These are phyloP conservation scores for Plicaturopsis crispa DNA, from an alignment of 768 basidiomycete genomes.

Conservation along the genomic window DNA sequence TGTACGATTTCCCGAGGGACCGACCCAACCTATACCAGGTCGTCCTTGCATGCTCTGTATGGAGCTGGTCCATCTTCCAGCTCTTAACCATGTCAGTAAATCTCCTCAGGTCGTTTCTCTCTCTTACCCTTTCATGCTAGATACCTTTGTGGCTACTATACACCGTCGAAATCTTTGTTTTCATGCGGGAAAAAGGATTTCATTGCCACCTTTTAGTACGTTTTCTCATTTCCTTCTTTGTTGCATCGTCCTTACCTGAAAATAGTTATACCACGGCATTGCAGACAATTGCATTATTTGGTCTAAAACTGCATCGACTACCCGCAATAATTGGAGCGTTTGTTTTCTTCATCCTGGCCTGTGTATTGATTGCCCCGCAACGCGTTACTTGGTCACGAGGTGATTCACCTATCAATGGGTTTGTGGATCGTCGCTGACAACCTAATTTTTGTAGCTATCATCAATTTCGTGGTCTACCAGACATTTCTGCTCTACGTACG, in stretches of 20 bases:
- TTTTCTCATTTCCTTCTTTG: constrained; percentile 8
- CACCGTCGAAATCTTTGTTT: constrained; percentile 19
- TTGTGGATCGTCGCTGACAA: not conserved
- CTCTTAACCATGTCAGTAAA: not conserved
- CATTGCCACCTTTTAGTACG: constrained; percentile 28
- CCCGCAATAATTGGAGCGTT: constrained; percentile 54
- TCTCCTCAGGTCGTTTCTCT: constrained; percentile 7
- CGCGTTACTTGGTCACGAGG: constrained; percentile 24
- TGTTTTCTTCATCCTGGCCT: constrained; percentile 48
- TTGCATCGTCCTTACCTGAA: too few species aligned
- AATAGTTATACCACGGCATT: constrained; percentile 23
- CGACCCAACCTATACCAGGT: constrained; percentile 52
- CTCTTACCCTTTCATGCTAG: constrained; percentile 13
- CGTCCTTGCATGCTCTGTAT: constrained; percentile 48
- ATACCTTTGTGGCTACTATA: constrained; percentile 36
- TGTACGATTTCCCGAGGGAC: constrained; percentile 68
- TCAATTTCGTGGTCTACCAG: constrained; percentile 75
- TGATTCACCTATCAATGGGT: too few species aligned
- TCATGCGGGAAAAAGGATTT: constrained; percentile 37
- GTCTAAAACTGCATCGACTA: constrained; percentile 56
- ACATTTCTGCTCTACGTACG: constrained; percentile 73
- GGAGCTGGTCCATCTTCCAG: constrained; percentile 51
- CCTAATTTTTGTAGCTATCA: constrained; percentile 33
- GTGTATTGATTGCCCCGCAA: constrained; percentile 16
- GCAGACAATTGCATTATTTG: constrained; percentile 67